Percentiles rank a stretch among this genome's conserved stretches.
These are phyloP conservation scores for Beauveria caledonica DNA, from an alignment of 2,329 filamentous ascomycete genomes.

Conservation along the genomic window DNA sequence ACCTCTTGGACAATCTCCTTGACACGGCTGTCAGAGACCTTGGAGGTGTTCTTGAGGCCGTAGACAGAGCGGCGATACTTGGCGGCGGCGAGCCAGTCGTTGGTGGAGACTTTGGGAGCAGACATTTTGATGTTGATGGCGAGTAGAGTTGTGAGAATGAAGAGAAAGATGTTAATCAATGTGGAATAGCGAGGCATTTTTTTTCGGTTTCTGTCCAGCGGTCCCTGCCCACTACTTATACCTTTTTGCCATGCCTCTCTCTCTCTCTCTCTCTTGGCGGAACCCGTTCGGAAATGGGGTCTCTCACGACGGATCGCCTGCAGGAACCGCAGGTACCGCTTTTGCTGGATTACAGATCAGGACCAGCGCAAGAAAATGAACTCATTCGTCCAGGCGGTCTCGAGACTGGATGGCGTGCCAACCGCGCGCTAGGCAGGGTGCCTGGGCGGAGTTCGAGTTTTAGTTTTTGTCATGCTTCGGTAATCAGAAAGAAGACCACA, in stretches of 20 bases:
- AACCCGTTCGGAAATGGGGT: not conserved
- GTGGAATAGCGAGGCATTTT: conserved; percentile 4
- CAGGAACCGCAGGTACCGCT: not conserved
- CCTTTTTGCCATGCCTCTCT: not conserved
- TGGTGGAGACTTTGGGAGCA: conserved; percentile 31
- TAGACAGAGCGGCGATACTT: conserved; percentile 64
- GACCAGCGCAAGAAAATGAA: not conserved
- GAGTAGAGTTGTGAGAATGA: conserved; percentile 4
- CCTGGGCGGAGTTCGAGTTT: not conserved
- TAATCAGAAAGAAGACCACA: not conserved
- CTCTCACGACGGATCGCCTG: not conserved
- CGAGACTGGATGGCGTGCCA: not conserved
- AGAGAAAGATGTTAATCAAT: not conserved
- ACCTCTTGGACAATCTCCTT: conserved; percentile 56
- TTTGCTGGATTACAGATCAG: not conserved
- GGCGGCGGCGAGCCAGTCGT: conserved; percentile 54
- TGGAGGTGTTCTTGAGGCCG: conserved; percentile 54
- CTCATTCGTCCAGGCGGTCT: not conserved
- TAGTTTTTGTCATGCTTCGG: conserved; percentile 9
- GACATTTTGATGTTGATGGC: conserved; percentile 33
- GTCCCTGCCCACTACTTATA: conserved; percentile 1
- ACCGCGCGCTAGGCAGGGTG: not conserved
- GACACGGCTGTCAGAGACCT: conserved; percentile 43
- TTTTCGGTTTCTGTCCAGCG: not conserved
- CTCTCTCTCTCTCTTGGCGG: not conserved